phyloP scores from a whole-genome alignment of 257 asterid genomes.

The Galeopsis tetrahit region DNA sequence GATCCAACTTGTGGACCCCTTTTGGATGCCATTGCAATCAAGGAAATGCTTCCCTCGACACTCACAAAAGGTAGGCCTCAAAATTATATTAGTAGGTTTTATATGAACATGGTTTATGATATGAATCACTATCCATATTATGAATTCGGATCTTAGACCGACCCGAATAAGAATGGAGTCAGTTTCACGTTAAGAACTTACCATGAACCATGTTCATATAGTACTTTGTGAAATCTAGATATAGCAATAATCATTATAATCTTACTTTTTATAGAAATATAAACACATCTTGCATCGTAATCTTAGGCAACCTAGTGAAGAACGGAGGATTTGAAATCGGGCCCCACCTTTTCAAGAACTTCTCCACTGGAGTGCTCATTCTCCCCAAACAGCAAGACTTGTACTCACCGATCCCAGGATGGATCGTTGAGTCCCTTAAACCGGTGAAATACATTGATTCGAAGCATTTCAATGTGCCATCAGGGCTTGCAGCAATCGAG shows the following conservation, averaged over 20 bases:
- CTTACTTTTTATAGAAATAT: background rate
- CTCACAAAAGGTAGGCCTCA: slow-evolving; percentile 47
- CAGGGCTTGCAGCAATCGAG: slow-evolving; percentile 69
- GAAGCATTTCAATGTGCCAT: slow-evolving; percentile 67
- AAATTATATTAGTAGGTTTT: too few species aligned
- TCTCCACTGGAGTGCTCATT: slow-evolving; percentile 73
- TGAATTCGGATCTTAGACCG: too few species aligned
- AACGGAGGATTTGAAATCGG: slow-evolving; percentile 80
- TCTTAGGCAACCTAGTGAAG: slow-evolving; percentile 64
- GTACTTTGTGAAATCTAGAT: too few species aligned
- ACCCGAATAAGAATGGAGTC: too few species aligned
- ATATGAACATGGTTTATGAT: too few species aligned
- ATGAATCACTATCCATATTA: too few species aligned
- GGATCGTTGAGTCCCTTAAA: slow-evolving; percentile 69
- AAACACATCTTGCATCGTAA: background rate
- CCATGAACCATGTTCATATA: too few species aligned
- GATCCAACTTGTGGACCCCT: slow-evolving; percentile 85
- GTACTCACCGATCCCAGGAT: slow-evolving; percentile 73
- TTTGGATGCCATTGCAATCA: slow-evolving; percentile 75
- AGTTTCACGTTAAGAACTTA: too few species aligned
- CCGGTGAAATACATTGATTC: slow-evolving; percentile 74
- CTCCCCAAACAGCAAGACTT: slow-evolving; percentile 60
- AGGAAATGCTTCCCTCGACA: slow-evolving; percentile 52
- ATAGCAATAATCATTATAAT: background rate
- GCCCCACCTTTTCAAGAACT: slow-evolving; percentile 78